A percentile compares a stretch with the other conserved stretches of the same genome.
Conservation (phyloP, 2,329 filamentous ascomycete genomes). For the Claviceps sp. region DNA sequence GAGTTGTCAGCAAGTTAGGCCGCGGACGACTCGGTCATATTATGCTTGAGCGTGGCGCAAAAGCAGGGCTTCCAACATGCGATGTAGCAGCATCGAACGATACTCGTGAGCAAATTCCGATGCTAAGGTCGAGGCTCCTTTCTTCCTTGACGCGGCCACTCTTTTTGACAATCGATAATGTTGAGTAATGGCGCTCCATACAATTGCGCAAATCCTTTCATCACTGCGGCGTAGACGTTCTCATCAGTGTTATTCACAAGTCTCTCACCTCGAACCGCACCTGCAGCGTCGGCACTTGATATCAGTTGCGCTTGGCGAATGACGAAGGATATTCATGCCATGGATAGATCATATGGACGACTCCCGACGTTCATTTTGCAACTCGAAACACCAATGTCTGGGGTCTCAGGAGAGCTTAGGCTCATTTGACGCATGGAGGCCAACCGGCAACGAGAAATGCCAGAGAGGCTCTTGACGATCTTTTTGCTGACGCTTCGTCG, state of each 20-base stretch:
- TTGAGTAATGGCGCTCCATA: not conserved
- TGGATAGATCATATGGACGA: no score
- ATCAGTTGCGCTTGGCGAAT: not conserved
- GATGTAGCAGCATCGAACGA: no score
- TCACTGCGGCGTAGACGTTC: not conserved
- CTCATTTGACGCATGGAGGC: not conserved
- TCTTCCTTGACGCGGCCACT: not conserved
- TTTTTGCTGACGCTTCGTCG: not conserved
- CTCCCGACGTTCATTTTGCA: not conserved
- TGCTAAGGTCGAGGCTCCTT: not conserved
- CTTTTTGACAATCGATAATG: not conserved
- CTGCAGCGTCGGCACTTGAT: no score
- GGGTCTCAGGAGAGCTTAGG: not conserved
- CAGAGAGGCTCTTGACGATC: not conserved
- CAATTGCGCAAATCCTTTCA: not conserved
- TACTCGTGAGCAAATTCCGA: no score
- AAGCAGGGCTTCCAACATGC: no score
- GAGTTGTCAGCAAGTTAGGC: no score
- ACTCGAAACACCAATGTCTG: not conserved
- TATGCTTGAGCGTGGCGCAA: no score
- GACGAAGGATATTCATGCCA: not conserved
- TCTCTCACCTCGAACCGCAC: not conserved
- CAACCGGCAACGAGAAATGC: not conserved
- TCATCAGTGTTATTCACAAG: not conserved
- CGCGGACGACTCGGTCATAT: no score